A percentile compares a stretch with the other conserved stretches of the same genome.
Evolutionary conservation across 1,284 basidiomycete species (phyloP).

Genomic region (Trametes pubescens): DNA sequence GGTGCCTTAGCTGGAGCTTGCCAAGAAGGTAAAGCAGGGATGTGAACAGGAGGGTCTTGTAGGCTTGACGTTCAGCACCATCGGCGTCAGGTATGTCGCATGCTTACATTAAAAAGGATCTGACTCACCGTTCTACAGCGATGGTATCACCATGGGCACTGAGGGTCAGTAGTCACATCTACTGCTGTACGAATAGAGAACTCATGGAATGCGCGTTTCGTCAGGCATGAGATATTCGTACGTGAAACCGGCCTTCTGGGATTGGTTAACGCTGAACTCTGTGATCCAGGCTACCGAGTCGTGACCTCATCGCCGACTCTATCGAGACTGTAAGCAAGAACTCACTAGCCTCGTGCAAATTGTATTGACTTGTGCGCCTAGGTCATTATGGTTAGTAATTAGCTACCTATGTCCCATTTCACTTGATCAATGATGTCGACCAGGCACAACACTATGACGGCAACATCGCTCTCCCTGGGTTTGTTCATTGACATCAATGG

Average conservation of each 20-base stretch:
- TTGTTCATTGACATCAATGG: not conserved
- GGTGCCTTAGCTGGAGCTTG: slow-evolving; percentile 70
- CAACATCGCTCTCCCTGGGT: slow-evolving; percentile 82
- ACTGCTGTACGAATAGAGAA: not conserved
- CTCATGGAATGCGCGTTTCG: slow-evolving; percentile 1
- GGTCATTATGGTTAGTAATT: slow-evolving; percentile 67
- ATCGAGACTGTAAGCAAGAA: slow-evolving; percentile 77
- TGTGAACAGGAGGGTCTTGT: slow-evolving; percentile 80
- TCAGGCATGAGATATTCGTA: slow-evolving; percentile 85
- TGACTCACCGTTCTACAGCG: slow-evolving; percentile 49
- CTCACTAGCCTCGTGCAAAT: too few species aligned
- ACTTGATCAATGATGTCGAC: slow-evolving; percentile 1
- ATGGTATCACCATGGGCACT: slow-evolving; percentile 86
- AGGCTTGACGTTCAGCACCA: slow-evolving; percentile 81
- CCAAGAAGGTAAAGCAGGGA: slow-evolving; percentile 77
- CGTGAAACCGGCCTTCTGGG: slow-evolving; percentile 37
- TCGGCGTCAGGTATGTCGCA: slow-evolving; percentile 72
- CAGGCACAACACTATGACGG: slow-evolving; percentile 88
- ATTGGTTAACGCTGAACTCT: not conserved
- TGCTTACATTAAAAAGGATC: not conserved
- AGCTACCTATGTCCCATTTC: not conserved
- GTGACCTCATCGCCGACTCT: slow-evolving; percentile 91
- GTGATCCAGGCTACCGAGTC: slow-evolving; percentile 75
- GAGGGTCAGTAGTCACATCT: slow-evolving; percentile 60
- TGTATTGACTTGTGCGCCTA: slow-evolving; percentile 37